A percentile compares a stretch with the other conserved stretches of the same genome.
Evolutionary conservation across 2,329 filamentous ascomycete species (phyloP).

Genomic region (Elsinoe fawcettii): DNA sequence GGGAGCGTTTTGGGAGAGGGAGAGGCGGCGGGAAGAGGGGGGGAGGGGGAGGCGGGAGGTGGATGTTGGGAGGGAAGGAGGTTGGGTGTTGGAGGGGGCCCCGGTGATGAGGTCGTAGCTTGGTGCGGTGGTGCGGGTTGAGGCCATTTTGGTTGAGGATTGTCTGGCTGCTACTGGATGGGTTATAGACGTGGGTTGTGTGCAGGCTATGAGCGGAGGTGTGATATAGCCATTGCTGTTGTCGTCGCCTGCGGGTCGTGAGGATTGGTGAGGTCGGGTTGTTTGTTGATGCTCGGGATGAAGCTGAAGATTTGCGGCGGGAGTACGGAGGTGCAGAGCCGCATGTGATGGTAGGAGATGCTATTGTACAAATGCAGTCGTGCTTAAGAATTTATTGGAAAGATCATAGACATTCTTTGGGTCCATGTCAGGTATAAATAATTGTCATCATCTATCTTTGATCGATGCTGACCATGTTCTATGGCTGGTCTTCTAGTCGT

Average conservation of each 20-base stretch:
- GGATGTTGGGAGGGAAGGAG: not conserved
- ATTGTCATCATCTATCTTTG: too few relatives aligned
- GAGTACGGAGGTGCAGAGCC: conserved; percentile 11
- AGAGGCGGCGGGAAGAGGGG: not conserved
- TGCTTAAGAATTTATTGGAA: too few relatives aligned
- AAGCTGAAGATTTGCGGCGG: conserved; percentile 6
- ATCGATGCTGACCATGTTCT: too few relatives aligned
- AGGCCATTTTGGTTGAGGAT: conserved; percentile 1
- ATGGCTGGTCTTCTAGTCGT: too few relatives aligned
- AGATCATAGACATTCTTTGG: too few relatives aligned
- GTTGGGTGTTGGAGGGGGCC: conserved; percentile 19
- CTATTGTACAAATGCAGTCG: too few relatives aligned
- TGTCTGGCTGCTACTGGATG: too few relatives aligned
- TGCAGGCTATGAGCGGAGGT: not conserved
- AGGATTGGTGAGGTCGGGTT: not conserved
- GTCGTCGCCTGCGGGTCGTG: not conserved
- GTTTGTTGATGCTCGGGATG: conserved; percentile 2
- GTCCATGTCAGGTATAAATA: too few relatives aligned
- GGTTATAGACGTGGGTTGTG: too few relatives aligned
- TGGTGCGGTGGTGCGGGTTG: conserved; percentile 28
- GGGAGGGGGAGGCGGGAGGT: conserved; percentile 10
- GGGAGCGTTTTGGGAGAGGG: not conserved
- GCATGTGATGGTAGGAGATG: not conserved
- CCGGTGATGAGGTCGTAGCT: conserved; percentile 45
- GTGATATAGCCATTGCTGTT: not conserved